phyloP scores from a whole-genome alignment of 1,284 basidiomycete species.

The Cryptococcus deneoformans region DNA sequence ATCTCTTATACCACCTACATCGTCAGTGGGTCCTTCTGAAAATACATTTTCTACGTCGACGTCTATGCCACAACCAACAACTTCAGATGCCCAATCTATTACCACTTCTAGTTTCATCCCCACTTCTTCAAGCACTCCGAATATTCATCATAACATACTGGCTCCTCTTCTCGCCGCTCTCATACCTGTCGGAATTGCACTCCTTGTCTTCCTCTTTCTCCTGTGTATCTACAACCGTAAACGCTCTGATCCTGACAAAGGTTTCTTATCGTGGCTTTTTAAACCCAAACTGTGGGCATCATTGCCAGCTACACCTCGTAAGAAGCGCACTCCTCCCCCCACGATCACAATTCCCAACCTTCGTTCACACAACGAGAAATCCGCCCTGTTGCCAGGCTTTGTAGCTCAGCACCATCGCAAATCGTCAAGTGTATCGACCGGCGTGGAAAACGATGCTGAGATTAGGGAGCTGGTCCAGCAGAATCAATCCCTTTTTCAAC shows the following conservation, averaged over 20 bases:
- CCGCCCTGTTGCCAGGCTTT: constrained; percentile 19
- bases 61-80: neutral
- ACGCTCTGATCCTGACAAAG: constrained; percentile 1
- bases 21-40: no score
- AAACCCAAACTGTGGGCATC: constrained; percentile 1
- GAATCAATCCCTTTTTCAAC: constrained; percentile 18
- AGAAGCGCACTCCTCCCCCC: neutral
- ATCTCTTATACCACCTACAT: no score
- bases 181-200: constrained; percentile 6
- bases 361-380: constrained; percentile 15
- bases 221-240: constrained; percentile 4
- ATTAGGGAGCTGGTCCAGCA: constrained; percentile 5
- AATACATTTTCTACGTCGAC: neutral
- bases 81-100: neutral
- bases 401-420: constrained; percentile 18
- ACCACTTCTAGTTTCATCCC: neutral
- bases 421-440: constrained; percentile 5
- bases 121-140: neutral
- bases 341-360: neutral
- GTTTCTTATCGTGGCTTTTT: constrained; percentile 6
- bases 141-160: constrained; percentile 3
- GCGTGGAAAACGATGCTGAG: constrained; percentile 10
- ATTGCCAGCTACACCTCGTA: no score
- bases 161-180: constrained; percentile 8
- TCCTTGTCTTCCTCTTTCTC: constrained; percentile 8